These are phyloP conservation scores for Didymella keratinophila DNA, from an alignment of 2,329 filamentous ascomycete genomes.

Conservation along the genomic window DNA sequence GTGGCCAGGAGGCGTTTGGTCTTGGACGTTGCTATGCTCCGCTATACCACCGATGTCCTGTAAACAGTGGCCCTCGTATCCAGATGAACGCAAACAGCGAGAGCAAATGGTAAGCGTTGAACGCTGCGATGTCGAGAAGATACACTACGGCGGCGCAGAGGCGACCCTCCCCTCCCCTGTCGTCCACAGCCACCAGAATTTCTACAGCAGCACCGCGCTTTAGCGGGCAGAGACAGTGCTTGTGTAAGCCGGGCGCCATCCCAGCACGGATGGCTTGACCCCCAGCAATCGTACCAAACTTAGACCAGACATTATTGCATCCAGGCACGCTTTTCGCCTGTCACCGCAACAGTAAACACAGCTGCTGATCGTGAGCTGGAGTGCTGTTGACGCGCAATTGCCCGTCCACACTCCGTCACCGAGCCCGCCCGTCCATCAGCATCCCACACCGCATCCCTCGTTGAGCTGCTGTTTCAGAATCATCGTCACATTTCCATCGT, in stretches of 20 bases:
- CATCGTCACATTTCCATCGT: conserved; percentile 19
- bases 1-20: conserved; percentile 7
- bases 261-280: conserved; percentile 7
- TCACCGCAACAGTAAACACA: conserved; percentile 4
- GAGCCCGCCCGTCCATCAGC: neutral
- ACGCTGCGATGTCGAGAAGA: neutral
- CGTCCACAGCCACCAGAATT: neutral
- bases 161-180: neutral
- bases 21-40: conserved; percentile 3
- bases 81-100: conserved; percentile 4
- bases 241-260: conserved; percentile 9
- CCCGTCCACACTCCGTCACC: neutral
- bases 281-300: conserved; percentile 17
- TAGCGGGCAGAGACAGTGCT: too few species aligned
- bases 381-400: neutral
- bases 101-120: neutral
- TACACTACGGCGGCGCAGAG: neutral
- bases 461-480: conserved; percentile 22
- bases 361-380: neutral
- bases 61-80: neutral
- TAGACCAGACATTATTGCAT: conserved; percentile 6
- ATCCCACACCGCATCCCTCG: conserved; percentile 13
- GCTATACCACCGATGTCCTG: neutral
- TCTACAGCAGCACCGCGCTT: too few species aligned
- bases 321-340: conserved; percentile 18